Percentiles rank a stretch among this genome's conserved stretches.
phyloP scores from a whole-genome alignment of 305 asterid genomes.

The Fraxinus platypoda region DNA sequence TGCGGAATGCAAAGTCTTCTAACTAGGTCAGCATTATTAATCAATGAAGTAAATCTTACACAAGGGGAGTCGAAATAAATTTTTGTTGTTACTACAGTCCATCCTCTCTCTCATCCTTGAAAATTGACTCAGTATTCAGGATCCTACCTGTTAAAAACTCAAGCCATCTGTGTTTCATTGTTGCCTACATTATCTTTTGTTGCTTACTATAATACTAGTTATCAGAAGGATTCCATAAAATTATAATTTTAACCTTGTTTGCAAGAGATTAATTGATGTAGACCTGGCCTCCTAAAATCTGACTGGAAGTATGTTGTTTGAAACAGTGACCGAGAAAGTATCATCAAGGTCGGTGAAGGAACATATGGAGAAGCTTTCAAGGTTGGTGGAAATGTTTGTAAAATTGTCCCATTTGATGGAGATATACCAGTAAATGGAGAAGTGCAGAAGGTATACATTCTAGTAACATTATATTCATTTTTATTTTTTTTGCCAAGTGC shows the following conservation, averaged over 20 bases:
- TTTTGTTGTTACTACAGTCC: conserved; percentile 13
- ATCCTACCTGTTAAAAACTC: conserved; percentile 2
- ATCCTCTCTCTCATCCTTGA: conserved; percentile 4
- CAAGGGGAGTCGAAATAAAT: conserved; percentile 15
- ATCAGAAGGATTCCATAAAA: neutral
- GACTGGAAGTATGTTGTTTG: conserved; percentile 22
- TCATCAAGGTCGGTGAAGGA: conserved; percentile 88
- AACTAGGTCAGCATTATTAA: neutral
- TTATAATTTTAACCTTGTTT: conserved; percentile 11
- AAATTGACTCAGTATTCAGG: conserved; percentile 1
- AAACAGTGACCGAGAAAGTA: conserved; percentile 54
- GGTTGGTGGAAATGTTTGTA: conserved; percentile 74
- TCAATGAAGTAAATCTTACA: conserved; percentile 15
- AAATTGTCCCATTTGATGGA: conserved; percentile 95
- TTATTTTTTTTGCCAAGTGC: conserved; percentile 8
- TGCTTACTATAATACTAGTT: neutral
- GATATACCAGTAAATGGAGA: conserved; percentile 80
- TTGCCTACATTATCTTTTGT: conserved; percentile 11
- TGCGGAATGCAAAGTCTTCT: conserved; percentile 12
- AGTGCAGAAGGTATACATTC: conserved; percentile 66
- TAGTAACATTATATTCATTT: neutral
- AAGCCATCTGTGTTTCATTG: conserved; percentile 5
- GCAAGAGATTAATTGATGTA: neutral
- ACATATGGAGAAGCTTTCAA: conserved; percentile 96
- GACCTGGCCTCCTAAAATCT: conserved; percentile 16